Evolutionary conservation across 352 stramenopile species (phyloP).

Genomic region (Globisporangium megalacanthum): DNA sequence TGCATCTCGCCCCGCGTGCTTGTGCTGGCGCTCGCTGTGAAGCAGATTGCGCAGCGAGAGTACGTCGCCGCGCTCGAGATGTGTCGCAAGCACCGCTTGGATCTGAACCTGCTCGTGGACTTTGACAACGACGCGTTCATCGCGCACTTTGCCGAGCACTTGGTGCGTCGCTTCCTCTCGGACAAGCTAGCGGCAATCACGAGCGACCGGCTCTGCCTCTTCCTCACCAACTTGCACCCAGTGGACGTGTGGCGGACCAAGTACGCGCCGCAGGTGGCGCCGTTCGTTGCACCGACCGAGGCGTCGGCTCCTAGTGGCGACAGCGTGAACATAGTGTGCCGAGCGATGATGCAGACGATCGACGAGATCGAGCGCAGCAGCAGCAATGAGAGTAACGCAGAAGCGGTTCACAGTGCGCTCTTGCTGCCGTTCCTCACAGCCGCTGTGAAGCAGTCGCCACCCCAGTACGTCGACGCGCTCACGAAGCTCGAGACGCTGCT

Average conservation of each 20-base stretch:
- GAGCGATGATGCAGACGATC: conserved; percentile 34
- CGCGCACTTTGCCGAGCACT: conserved; percentile 16
- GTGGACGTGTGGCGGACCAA: conserved; percentile 71
- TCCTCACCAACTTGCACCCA: conserved; percentile 67
- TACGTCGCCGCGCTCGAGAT: conserved; percentile 57
- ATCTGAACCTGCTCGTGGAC: conserved; percentile 77
- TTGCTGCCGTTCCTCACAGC: conserved; percentile 62
- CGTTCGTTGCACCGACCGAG: conserved; percentile 15
- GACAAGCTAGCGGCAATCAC: conserved; percentile 25
- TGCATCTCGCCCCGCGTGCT: conserved; percentile 54
- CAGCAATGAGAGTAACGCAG: conserved; percentile 6
- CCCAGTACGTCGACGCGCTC: conserved; percentile 40
- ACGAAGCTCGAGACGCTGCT: conserved; percentile 33
- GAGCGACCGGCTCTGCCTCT: conserved; percentile 66
- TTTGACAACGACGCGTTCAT: conserved; percentile 44
- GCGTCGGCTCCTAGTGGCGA: conserved; percentile 1
- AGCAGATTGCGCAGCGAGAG: conserved; percentile 32
- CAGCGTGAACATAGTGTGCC: conserved; percentile 58
- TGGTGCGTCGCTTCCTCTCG: conserved; percentile 29
- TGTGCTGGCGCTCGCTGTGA: conserved; percentile 39
- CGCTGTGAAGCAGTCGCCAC: conserved; percentile 58
- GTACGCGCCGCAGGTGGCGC: conserved; percentile 33
- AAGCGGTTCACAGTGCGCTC: conserved; percentile 21
- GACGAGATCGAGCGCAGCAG: conserved; percentile 19
- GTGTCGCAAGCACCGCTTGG: conserved; percentile 68